phyloP scores from a whole-genome alignment of 2,329 filamentous ascomycete species.

The Fusarium nisikadoi region DNA sequence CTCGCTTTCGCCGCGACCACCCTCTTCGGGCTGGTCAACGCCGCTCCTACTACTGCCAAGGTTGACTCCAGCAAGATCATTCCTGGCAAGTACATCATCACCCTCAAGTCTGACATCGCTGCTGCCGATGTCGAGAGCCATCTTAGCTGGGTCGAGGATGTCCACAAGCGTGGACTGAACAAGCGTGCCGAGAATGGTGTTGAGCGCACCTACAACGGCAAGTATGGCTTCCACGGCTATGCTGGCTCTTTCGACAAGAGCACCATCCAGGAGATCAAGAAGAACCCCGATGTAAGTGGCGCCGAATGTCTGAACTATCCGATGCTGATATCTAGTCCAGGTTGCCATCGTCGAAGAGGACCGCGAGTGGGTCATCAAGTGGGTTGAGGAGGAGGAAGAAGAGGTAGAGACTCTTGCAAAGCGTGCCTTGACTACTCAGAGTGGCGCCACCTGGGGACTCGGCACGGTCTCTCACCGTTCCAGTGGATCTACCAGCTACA shows the following conservation, averaged over 20 bases:
- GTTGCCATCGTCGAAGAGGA: constrained; percentile 48
- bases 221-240: constrained; percentile 54
- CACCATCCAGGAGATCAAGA: constrained; percentile 55
- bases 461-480: constrained; percentile 48
- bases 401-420: constrained; percentile 33
- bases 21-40: constrained; percentile 37
- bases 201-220: constrained; percentile 46
- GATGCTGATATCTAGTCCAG: constrained; percentile 24
- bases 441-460: constrained; percentile 48
- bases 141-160: constrained; percentile 59
- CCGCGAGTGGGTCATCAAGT: constrained; percentile 45
- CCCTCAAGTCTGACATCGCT: constrained; percentile 65
- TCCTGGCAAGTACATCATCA: constrained; percentile 66
- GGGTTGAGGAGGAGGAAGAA: constrained; percentile 28
- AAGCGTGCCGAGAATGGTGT: constrained; percentile 56
- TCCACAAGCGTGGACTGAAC: constrained; percentile 64
- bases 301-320: neutral
- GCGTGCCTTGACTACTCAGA: constrained; percentile 46
- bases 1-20: constrained; percentile 41
- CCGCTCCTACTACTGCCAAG: constrained; percentile 39
- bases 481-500: constrained; percentile 51
- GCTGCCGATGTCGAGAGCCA: constrained; percentile 59
- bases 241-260: constrained; percentile 55
- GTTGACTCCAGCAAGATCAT: constrained; percentile 41
- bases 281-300: constrained; percentile 54